A percentile compares a stretch with the other conserved stretches of the same genome.
phyloP scores from a whole-genome alignment of 768 basidiomycete genomes.

The Obba rivulosa region DNA sequence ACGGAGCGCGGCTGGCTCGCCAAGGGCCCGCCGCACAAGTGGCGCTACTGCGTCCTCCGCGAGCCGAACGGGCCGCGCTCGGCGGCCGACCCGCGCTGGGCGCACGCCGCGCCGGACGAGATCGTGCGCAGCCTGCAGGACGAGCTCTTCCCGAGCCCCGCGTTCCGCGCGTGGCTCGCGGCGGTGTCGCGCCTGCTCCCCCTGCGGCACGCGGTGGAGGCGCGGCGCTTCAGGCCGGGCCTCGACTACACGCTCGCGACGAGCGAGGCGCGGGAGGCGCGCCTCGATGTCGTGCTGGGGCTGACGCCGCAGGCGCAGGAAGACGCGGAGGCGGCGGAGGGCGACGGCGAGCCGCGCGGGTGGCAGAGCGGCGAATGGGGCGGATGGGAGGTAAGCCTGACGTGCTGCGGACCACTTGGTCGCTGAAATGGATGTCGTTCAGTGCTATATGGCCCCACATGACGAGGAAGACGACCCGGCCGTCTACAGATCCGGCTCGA shows the following conservation, averaged over 20 bases:
- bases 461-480: constrained; percentile 95
- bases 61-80: constrained; percentile 30
- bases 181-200: constrained; percentile 70
- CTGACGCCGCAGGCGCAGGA: constrained; percentile 60
- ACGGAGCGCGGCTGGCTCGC: constrained; percentile 51
- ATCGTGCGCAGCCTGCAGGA: constrained; percentile 68
- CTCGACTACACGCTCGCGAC: constrained; percentile 94
- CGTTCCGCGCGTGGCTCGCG: constrained; percentile 90
- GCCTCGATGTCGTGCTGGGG: constrained; percentile 83
- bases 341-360: constrained; percentile 31
- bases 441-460: constrained; percentile 95
- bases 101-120: constrained; percentile 47
- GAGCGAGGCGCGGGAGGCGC: constrained; percentile 73
- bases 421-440: neutral
- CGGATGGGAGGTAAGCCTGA: constrained; percentile 79
- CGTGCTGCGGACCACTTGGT: neutral
- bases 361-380: constrained; percentile 82
- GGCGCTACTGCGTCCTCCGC: constrained; percentile 79
- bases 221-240: constrained; percentile 85
- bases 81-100: constrained; percentile 47
- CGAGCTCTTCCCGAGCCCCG: constrained; percentile 68
- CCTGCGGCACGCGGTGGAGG: constrained; percentile 67
- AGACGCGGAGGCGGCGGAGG: constrained; percentile 22
- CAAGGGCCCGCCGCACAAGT: constrained; percentile 90
- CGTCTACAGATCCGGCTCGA: constrained; percentile 64